Conservation (phyloP, 176 grass and related monocot genomes). For the Oryza punctata region DNA sequence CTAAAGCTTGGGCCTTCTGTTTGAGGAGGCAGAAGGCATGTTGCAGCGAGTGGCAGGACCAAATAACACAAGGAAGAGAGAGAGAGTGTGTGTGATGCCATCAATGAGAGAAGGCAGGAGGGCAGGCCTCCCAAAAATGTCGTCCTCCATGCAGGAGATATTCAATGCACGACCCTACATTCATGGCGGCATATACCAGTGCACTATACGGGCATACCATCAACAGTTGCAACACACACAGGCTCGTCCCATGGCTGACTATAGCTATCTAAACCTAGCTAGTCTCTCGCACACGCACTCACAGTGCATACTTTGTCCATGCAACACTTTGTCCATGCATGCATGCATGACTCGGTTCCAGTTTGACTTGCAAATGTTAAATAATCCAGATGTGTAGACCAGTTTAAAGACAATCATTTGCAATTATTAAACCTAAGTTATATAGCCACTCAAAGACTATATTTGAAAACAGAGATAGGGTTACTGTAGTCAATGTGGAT, state of each 20-base stretch:
- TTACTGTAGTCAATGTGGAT: not conserved
- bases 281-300: constrained; percentile 6
- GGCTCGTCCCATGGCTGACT: constrained; percentile 21
- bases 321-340: too few species aligned
- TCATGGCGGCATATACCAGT: constrained; percentile 4
- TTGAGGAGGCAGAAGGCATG: constrained; percentile 59
- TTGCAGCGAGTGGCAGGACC: constrained; percentile 41
- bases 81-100: not conserved
- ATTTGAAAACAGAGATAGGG: not conserved
- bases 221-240: not conserved
- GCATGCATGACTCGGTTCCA: not conserved
- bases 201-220: not conserved
- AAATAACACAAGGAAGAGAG: constrained; percentile 5
- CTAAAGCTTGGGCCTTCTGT: not conserved
- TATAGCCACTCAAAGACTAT: not conserved
- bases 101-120: constrained; percentile 13
- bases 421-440: not conserved
- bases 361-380: not conserved
- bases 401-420: not conserved
- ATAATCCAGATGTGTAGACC: not conserved
- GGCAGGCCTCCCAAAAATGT: constrained; percentile 53
- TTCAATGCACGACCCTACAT: constrained; percentile 49
- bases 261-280: not conserved
- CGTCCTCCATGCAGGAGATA: constrained; percentile 50
- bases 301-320: constrained; percentile 11